Conservation (phyloP, 306 rosid species). For the Pterocarpus santalinus region DNA sequence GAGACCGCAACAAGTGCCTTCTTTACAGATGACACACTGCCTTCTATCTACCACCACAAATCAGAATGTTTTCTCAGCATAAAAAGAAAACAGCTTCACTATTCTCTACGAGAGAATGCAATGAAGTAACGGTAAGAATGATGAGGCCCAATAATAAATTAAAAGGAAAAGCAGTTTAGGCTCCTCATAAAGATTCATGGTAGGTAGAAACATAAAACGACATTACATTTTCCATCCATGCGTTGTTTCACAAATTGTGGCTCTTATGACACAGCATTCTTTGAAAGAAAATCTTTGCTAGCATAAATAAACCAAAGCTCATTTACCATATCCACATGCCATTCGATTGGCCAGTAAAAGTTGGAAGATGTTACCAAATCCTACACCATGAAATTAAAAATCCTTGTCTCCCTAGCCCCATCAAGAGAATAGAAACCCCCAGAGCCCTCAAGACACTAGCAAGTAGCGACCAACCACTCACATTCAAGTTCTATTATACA, state of each 20-base stretch:
- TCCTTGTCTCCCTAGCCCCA: slow-evolving; percentile 13
- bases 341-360: slow-evolving; percentile 12
- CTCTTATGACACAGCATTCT: not conserved
- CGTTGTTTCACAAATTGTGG: not conserved
- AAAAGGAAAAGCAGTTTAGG: not conserved
- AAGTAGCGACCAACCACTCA: slow-evolving; percentile 4
- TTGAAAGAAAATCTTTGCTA: not conserved
- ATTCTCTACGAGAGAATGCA: not conserved
- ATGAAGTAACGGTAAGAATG: not conserved
- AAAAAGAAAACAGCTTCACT: slow-evolving; percentile 5
- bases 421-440: not conserved
- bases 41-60: slow-evolving; percentile 86
- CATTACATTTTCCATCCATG: not conserved
- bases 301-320: slow-evolving; percentile 17
- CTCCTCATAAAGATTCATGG: not conserved
- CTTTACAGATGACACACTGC: slow-evolving; percentile 77
- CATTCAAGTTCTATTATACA: slow-evolving; percentile 19
- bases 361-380: slow-evolving; percentile 28
- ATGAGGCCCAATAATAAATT: not conserved
- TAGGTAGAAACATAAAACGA: not conserved
- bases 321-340: slow-evolving; percentile 19
- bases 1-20: slow-evolving; percentile 90
- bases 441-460: slow-evolving; percentile 13
- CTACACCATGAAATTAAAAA: slow-evolving; percentile 9
- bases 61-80: slow-evolving; percentile 25